Evolutionary conservation across 306 rosid genomes (phyloP), one percentile per base, ranked within the genome.

Genomic region (Citrullus amarus): DNA sequence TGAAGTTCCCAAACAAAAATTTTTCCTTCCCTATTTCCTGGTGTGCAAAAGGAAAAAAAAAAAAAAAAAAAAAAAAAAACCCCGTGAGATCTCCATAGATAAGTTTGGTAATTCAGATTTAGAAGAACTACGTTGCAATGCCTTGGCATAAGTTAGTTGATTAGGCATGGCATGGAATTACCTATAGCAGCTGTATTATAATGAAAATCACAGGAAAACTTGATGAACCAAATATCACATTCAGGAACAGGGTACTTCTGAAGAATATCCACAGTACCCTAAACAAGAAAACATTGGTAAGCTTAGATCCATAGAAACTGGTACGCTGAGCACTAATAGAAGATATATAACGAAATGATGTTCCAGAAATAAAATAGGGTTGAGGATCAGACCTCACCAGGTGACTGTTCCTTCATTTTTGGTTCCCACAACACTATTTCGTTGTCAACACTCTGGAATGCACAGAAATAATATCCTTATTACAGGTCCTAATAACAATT

Each of bases 391-490:
- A 92, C 99, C 97, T 91, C 97, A 62, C 99, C 97, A n/a, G 97
- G 93, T 77, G 90, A 84, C 75, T 95, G 97, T 59, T 95, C 97
- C 92, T 95, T 95, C 86, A 90, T 86, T 90, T 86, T 91, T 43
- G 97, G 96, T 77, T 92, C 99, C 99, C 99, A 95, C 87, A 95
- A 84, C 79, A 92, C 88, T 69, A 92, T 91, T 88, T 95, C 99
- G 41, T 87, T 88, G 89, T 95, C 99, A 85, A 92, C 97, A 82
- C 99, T 95, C 97, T 92, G 87, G 54, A 82, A 85, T 68, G n/a
- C 54, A 48, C 55, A 80, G 69, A 70, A 6, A 78, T 77, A 76
- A 56, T 25, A 25, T 39, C 22, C 51, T 72, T 80, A 68, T 77
- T 53, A 55, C 17, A n/a, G 25, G 4, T 18, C n/a, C 28, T 25